Base-by-base conservation (phyloP, 176 grass and related monocot genomes). In the Bolboschoenus planiculmis region DNA sequence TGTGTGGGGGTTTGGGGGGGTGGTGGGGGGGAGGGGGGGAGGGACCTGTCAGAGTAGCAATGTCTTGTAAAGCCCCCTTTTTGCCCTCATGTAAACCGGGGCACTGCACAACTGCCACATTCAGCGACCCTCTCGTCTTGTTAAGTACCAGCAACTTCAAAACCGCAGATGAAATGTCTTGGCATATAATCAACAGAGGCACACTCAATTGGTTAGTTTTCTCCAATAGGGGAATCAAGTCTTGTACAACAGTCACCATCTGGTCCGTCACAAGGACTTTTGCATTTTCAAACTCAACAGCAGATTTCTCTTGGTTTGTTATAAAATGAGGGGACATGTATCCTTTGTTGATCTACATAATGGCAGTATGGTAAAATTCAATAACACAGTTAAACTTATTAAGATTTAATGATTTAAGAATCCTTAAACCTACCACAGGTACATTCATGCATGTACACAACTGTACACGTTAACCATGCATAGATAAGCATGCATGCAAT, bases 31-130 rank as follows among this genome's bases (percentile, higher is more conserved):
- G n/a, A n/a, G n/a, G n/a, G n/a, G n/a, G n/a, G n/a, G n/a, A n/a
- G n/a, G n/a, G n/a, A 97, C 95, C 95, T 91, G 92, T 97, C 90
- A 97, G 90, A 51, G 89, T 93, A 87, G 92, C 92, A 88, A 97
- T 97, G 85, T 97, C 95, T 88, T 94, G 95, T 18, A 97, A 89
- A 84, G 93, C 86, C 65, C 88, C 95, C 85, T 92, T 94, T 89
- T 97, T 97, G 80, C 88, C 90, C 71, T 97, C 90, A 29, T 87
- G 88, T 78, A 98, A 51, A 53, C 92, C 92, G 85, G 95, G 95
- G 60, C 90, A 98, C 78, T 95, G 92, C 26, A 98, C 84, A 13
- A 87, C 87, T 39, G 90, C 92, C 73, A 94, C 90, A 92, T 98
- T 94, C 62, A 98, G 81, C 50, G 95, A 42, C 50, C 95, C 95